These are phyloP conservation scores for Salvia miltiorrhiza DNA, from an alignment of 257 asterid species.

Conservation along the genomic window DNA sequence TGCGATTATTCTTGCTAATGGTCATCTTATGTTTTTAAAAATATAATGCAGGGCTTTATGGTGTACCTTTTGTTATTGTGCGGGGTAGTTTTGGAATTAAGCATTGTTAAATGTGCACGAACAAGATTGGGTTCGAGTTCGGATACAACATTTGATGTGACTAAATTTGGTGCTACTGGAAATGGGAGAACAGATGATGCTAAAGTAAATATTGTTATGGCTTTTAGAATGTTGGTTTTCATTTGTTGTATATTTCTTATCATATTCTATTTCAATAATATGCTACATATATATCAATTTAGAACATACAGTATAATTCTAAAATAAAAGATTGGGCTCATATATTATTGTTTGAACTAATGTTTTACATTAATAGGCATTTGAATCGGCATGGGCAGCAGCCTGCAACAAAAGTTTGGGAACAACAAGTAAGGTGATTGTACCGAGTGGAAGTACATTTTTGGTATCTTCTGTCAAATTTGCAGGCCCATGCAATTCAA, in stretches of 20 bases:
- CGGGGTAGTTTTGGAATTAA: neutral
- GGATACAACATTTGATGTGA: conserved; percentile 12
- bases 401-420: conserved; percentile 2
- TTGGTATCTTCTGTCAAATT: conserved; percentile 10
- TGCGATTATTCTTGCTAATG: neutral
- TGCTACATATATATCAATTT: too few species aligned
- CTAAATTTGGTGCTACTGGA: conserved; percentile 16
- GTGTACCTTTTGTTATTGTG: conserved; percentile 5
- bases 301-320: too few species aligned
- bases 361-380: conserved; percentile 3
- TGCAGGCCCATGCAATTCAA: conserved; percentile 16
- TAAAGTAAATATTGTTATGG: neutral
- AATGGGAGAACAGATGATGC: conserved; percentile 19
- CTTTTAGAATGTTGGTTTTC: neutral
- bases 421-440: neutral
- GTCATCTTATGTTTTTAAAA: neutral
- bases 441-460: conserved; percentile 14
- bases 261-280: too few species aligned
- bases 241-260: neutral
- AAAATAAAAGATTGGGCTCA: too few species aligned
- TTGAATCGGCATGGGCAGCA: conserved; percentile 7
- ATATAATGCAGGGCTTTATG: neutral
- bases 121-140: neutral
- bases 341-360: neutral
- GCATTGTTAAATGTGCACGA: neutral